Evolutionary conservation across 148 eudicot genomes (phyloP).

Genomic region (Nepenthes mirabilis): DNA sequence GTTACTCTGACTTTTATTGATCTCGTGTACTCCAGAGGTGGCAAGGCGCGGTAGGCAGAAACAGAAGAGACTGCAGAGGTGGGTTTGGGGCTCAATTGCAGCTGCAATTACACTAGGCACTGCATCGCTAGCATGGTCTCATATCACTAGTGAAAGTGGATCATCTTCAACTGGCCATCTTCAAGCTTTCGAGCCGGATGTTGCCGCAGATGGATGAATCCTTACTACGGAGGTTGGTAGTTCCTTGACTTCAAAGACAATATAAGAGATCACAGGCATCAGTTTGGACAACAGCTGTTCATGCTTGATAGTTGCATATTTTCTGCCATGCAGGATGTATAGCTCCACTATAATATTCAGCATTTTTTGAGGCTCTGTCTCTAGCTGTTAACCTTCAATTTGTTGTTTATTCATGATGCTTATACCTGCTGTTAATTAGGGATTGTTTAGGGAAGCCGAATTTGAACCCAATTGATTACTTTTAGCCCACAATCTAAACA

Average conservation of each 20-base stretch:
- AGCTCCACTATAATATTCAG: not conserved
- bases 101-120: conserved; percentile 55
- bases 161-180: conserved; percentile 26
- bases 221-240: not conserved
- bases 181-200: conserved; percentile 18
- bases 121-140: conserved; percentile 68
- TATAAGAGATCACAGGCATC: not conserved
- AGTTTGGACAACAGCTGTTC: not conserved
- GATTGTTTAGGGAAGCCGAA: no score
- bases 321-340: not conserved
- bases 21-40: conserved; percentile 23
- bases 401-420: no score
- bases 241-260: not conserved
- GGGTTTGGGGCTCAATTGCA: conserved; percentile 78
- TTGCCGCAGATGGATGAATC: conserved; percentile 16
- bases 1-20: not conserved
- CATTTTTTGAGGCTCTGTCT: no score
- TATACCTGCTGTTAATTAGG: no score
- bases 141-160: conserved; percentile 34
- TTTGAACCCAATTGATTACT: no score
- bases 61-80: conserved; percentile 58
- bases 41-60: conserved; percentile 66
- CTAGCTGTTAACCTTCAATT: no score
- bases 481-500: no score
- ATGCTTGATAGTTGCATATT: not conserved